A percentile compares a stretch with the other conserved stretches of the same genome.
These are phyloP conservation scores for Mycena sp. DNA, from an alignment of 1,284 basidiomycete species.

Conservation along the genomic window DNA sequence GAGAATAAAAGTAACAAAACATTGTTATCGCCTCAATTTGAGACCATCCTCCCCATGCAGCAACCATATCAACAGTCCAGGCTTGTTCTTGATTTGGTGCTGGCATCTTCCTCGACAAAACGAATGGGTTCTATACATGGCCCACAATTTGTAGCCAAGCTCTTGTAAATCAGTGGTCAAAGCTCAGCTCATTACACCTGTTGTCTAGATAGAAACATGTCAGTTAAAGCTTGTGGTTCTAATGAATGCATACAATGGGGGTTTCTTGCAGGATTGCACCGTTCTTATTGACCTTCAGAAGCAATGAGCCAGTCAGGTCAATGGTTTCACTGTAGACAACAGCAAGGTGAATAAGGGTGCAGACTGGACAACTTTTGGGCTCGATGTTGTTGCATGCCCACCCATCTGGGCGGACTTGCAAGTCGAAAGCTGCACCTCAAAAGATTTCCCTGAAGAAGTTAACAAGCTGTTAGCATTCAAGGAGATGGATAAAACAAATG, in stretches of 20 bases:
- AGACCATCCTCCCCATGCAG: slow-evolving; percentile 38
- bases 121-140: slow-evolving; percentile 34
- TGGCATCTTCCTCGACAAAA: no score
- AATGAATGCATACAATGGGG: slow-evolving; percentile 3
- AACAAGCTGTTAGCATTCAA: background rate
- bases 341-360: slow-evolving; percentile 18
- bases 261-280: slow-evolving; percentile 21
- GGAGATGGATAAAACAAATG: background rate
- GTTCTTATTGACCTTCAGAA: slow-evolving; percentile 14
- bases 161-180: slow-evolving; percentile 32
- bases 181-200: slow-evolving; percentile 19
- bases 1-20: slow-evolving; percentile 38
- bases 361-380: slow-evolving; percentile 26
- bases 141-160: slow-evolving; percentile 32
- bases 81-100: slow-evolving; percentile 32
- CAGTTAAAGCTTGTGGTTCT: background rate
- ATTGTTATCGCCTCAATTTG: slow-evolving; percentile 37
- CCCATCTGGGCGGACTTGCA: slow-evolving; percentile 27
- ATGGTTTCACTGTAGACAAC: slow-evolving; percentile 9
- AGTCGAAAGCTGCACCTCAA: slow-evolving; percentile 3
- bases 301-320: no score
- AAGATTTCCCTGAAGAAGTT: background rate
- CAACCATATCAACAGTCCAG: slow-evolving; percentile 32
- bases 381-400: slow-evolving; percentile 27
- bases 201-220: slow-evolving; percentile 21